Conservation (phyloP, 208 protist species). For the Crithidia sp. region DNA sequence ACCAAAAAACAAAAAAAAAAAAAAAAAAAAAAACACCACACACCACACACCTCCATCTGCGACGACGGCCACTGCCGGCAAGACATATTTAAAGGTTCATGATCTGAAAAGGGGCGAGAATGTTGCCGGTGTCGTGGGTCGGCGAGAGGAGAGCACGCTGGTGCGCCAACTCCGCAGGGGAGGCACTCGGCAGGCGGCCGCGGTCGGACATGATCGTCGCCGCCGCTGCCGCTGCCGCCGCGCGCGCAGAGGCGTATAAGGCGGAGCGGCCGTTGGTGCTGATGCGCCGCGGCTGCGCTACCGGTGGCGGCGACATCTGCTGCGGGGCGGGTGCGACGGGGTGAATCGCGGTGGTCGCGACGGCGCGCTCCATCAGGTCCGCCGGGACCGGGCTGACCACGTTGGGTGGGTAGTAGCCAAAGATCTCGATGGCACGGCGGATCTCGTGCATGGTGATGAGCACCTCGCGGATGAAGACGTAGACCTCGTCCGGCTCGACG, state of each 20-base stretch:
- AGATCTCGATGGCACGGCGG: constrained; percentile 17
- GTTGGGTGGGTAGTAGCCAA: constrained; percentile 34
- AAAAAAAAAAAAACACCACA: too few relatives aligned
- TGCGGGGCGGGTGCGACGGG: not conserved
- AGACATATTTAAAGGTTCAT: constrained; percentile 27
- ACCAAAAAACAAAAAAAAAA: too few relatives aligned
- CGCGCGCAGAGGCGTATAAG: constrained; percentile 2
- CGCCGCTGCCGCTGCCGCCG: constrained; percentile 6
- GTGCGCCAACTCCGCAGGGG: constrained; percentile 24
- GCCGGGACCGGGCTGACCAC: constrained; percentile 8
- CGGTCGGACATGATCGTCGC: not conserved
- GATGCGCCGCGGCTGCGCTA: constrained; percentile 4
- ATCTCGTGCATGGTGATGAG: constrained; percentile 15
- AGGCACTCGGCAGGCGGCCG: constrained; percentile 9
- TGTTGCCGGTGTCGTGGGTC: constrained; percentile 38
- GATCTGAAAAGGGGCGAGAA: constrained; percentile 54
- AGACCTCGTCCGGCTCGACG: constrained; percentile 19
- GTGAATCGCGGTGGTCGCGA: not conserved
- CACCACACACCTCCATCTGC: too few relatives aligned
- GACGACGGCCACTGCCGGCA: too few relatives aligned
- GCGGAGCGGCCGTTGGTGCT: constrained; percentile 6
- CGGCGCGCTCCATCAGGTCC: not conserved
- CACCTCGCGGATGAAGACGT: constrained; percentile 23
- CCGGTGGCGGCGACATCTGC: not conserved
- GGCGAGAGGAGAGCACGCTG: constrained; percentile 56